Percentiles rank a stretch among this genome's conserved stretches.
Evolutionary conservation across 2,329 filamentous ascomycete species (phyloP).

Genomic region (Boeremia lycopersici): DNA sequence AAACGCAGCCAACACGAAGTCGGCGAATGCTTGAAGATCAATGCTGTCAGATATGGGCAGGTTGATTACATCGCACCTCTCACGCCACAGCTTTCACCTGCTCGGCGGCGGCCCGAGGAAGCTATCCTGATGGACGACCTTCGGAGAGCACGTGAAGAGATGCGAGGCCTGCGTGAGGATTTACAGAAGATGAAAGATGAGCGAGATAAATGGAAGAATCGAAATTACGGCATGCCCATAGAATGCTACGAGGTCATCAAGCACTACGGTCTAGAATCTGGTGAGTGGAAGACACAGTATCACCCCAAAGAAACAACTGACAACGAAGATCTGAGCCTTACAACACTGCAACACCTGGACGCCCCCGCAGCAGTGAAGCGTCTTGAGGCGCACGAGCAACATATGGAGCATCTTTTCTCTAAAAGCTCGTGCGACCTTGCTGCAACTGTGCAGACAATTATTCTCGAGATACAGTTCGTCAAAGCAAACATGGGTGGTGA

Average conservation of each 20-base stretch:
- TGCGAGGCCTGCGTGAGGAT: slow-evolving; percentile 4
- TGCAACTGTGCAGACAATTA: neutral
- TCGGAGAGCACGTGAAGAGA: slow-evolving; percentile 2
- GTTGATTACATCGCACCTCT: neutral
- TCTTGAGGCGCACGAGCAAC: slow-evolving; percentile 6
- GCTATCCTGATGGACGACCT: slow-evolving; percentile 4
- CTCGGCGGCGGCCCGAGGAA: slow-evolving; percentile 3
- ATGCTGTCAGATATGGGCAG: neutral
- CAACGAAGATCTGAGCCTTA: neutral
- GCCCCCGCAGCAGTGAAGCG: slow-evolving; percentile 1
- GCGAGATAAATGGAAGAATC: slow-evolving; percentile 5
- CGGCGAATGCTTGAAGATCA: slow-evolving; percentile 3
- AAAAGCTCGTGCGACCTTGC: neutral
- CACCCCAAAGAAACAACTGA: neutral
- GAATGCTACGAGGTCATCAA: slow-evolving; percentile 9
- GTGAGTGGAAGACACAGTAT: neutral
- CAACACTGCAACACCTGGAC: slow-evolving; percentile 3
- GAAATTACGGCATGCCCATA: slow-evolving; percentile 1
- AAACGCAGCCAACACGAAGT: neutral
- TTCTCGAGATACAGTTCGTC: slow-evolving; percentile 7
- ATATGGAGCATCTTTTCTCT: slow-evolving; percentile 6
- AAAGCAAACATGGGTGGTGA: slow-evolving; percentile 3
- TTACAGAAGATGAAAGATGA: neutral
- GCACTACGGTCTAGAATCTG: neutral
- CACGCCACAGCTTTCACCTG: neutral